phyloP scores from a whole-genome alignment of 768 basidiomycete species.

The Trametes sanguinea region DNA sequence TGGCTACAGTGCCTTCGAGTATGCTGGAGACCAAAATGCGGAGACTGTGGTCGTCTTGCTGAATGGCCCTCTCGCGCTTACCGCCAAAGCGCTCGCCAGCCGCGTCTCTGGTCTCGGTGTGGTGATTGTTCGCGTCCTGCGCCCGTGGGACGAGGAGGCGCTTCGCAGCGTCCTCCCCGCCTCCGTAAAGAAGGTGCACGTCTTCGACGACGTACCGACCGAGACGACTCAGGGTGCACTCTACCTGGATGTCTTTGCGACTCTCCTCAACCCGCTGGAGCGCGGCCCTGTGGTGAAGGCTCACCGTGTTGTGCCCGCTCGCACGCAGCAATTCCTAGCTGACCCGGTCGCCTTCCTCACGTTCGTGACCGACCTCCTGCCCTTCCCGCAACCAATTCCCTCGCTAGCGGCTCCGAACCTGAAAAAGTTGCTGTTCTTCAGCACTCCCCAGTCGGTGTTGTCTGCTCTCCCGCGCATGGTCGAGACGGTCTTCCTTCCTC shows the following conservation, averaged over 20 bases:
- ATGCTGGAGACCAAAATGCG: constrained; percentile 65
- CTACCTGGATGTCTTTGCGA: constrained; percentile 71
- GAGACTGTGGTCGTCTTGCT: constrained; percentile 66
- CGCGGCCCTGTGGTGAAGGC: constrained; percentile 47
- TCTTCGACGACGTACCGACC: constrained; percentile 78
- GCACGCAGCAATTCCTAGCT: constrained; percentile 53
- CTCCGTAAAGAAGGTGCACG: constrained; percentile 60
- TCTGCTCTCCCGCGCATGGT: constrained; percentile 50
- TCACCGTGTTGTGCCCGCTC: constrained; percentile 60
- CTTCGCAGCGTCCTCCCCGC: constrained; percentile 61
- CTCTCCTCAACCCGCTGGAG: constrained; percentile 46
- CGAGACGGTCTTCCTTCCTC: constrained; percentile 59
- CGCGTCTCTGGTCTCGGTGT: constrained; percentile 57
- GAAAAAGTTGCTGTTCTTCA: constrained; percentile 63
- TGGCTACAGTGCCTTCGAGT: constrained; percentile 79
- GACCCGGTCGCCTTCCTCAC: constrained; percentile 45
- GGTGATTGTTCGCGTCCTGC: constrained; percentile 74
- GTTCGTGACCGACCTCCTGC: constrained; percentile 37
- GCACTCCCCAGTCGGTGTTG: constrained; percentile 56
- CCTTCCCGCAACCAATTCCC: constrained; percentile 30
- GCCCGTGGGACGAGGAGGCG: constrained; percentile 78
- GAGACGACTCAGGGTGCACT: constrained; percentile 62
- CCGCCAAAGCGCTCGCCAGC: constrained; percentile 53
- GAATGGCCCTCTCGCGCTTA: constrained; percentile 77
- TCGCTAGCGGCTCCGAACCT: constrained; percentile 30